Evolutionary conservation across 257 asterid species (phyloP), one percentile per base, ranked within the genome.

Genomic region (Mentha longifolia): DNA sequence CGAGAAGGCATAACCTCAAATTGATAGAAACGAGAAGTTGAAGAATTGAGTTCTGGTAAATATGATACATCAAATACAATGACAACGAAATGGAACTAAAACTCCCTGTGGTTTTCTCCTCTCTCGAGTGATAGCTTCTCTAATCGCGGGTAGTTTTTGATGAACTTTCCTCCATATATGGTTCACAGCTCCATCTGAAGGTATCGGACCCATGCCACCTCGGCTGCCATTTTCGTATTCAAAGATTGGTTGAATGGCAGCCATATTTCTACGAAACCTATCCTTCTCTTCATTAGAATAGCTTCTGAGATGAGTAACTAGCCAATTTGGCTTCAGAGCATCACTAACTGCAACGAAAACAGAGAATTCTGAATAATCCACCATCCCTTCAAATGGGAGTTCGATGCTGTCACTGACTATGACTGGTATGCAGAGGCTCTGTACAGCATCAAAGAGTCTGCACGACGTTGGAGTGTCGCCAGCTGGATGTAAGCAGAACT

Each of bases 381-480:
- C 77, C 76, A 80, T 83, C 51, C 98, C 98, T 85, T 93, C 98
- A 45, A 93, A 93, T 8, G 98, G 98, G 65, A 93, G 97, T 86
- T 89, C 98, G 12, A 93, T 85, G 75, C 82, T 77, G 71, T 93
- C 98, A 19, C 98, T 93, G 43, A 87, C 92, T 37, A 93, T 88
- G 64, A 91, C 91, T 0, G 98, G 98, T 74, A 91, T 91, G 68
- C 98, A 93, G 58, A 93, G 95, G 73, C 98, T 93, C 77, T 89
- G 98, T 62, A 93, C 74, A 74, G 97, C 97, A 77, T 93, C 98
- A 65, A 93, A 93, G 19, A 90, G 90, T 74, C 98, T 75, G 50
- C 98, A 93, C 8, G 98, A 93, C 35, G 98, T 93, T 41, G 98
- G 98, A 0, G 98, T 93, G 70, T 93, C 97, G 3, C 98, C 98